Evolutionary conservation across 495 filamentous ascomycete genomes (phyloP), one percentile per base, ranked within the genome.

Genomic region (Zalerion maritima): DNA sequence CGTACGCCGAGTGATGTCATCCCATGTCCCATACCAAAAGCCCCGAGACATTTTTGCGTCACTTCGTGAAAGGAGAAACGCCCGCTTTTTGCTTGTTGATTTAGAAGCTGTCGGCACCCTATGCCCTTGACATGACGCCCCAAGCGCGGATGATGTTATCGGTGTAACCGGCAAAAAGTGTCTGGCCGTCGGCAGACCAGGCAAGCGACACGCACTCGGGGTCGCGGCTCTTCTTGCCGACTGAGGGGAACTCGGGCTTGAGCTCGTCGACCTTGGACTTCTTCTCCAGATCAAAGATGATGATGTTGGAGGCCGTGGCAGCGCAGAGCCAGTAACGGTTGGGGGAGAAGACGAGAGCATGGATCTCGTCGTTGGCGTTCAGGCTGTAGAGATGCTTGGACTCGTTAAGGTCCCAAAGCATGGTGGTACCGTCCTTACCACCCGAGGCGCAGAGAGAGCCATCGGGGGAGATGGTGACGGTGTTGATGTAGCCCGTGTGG

Each of bases 211-310:
- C 75, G 67, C 87, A 94, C 79, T 99, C 89, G 40, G 91, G 91
- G 64, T 94, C 89, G 58, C 86, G 70, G 73, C 72, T 81, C 85
- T 96, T 96, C 85, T 94, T 94, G 64, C 89, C 85, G 54, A 85
- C 78, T 50, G 84, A 73, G 39, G 83, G 71, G 67, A 91, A 94
- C 52, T 97, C 91, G 41, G 91, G 91, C 81, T 92, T 94, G 58
- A 99, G 73, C 75, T 96, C 89, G 49, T 99, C 89, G 42, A 99
- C 89, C 77, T 96, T 96, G 76, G 78, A 87, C 83, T 99, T 96
- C 86, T 99, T 99, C 82, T 99, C 89, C 46, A 99, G 74, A 58
- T 99, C 89, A 66, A 99, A 99, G 71, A 99, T 96, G 74, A 94
- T 96, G 74, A 99, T 96, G 70, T 71, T 80, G 67, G 70, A 81